Conservation (phyloP, 2,329 filamentous ascomycete genomes). For the Domatiomyces globalis region DNA sequence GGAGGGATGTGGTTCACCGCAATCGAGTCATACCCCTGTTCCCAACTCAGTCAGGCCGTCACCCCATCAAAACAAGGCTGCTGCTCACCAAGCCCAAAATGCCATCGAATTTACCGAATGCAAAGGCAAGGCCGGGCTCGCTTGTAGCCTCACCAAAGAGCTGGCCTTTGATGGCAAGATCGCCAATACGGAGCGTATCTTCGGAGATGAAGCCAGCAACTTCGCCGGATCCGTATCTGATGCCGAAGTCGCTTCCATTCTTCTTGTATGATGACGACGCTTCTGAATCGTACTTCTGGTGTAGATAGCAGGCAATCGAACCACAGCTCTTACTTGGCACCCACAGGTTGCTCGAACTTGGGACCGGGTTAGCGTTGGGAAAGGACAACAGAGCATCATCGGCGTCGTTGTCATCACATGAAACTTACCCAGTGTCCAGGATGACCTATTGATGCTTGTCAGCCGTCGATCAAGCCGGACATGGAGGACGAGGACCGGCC, state of each 20-base stretch:
- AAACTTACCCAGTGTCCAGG: conserved; percentile 80
- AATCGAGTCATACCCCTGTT: conserved; percentile 69
- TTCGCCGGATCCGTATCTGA: conserved; percentile 88
- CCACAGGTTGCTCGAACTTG: conserved; percentile 64
- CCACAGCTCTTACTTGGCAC: conserved; percentile 80
- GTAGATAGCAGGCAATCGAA: conserved; percentile 96
- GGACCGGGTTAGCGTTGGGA: background rate
- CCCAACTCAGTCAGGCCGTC: too few species aligned
- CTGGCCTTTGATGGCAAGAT: conserved; percentile 75
- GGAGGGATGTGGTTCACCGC: conserved; percentile 92
- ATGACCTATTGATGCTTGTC: conserved; percentile 43
- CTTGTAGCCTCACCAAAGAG: conserved; percentile 92
- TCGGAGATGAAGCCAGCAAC: conserved; percentile 87
- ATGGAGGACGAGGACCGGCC: conserved; percentile 95
- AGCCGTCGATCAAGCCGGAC: conserved; percentile 28
- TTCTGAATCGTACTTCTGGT: conserved; percentile 89
- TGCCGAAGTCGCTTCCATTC: conserved; percentile 86
- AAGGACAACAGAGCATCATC: conserved; percentile 29
- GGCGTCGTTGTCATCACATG: too few species aligned
- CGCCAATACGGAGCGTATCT: conserved; percentile 74
- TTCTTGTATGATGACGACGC: conserved; percentile 81
- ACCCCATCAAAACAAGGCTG: too few species aligned
- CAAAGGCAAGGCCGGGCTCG: conserved; percentile 92
- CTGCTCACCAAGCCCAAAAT: conserved; percentile 51
- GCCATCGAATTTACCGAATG: conserved; percentile 93